A percentile compares a stretch with the other conserved stretches of the same genome.
Evolutionary conservation across 2,329 filamentous ascomycete genomes (phyloP).

Genomic region (Fusarium chuoi): DNA sequence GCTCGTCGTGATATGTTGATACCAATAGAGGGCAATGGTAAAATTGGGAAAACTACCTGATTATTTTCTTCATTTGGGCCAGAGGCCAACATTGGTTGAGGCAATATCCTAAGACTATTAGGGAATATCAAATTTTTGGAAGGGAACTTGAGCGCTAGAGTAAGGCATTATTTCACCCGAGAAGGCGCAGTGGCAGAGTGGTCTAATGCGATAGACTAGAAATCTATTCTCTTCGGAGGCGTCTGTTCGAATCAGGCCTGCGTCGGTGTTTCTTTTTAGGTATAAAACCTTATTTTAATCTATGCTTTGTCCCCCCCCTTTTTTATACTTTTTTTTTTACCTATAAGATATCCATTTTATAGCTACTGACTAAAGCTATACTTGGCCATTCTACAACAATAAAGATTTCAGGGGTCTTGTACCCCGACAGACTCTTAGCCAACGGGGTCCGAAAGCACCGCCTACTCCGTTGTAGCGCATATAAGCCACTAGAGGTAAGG

Average conservation of each 20-base stretch:
- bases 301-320: no score
- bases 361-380: not conserved
- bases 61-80: no score
- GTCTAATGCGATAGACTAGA: constrained; percentile 37
- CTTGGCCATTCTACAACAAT: not conserved
- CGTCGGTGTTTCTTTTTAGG: constrained; percentile 19
- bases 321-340: no score
- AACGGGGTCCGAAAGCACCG: constrained; percentile 6
- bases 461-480: not conserved
- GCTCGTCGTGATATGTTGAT: not conserved
- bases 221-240: constrained; percentile 35
- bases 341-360: no score
- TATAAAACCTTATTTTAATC: no score
- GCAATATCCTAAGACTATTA: not conserved
- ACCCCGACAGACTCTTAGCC: not conserved
- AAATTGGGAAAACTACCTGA: not conserved
- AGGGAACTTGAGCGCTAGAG: fast-evolving
- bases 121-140: fast-evolving
- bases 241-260: constrained; percentile 35
- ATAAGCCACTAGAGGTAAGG: not conserved
- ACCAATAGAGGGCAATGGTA: not conserved
- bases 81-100: not conserved
- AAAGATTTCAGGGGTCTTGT: constrained; percentile 5
- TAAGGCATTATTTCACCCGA: fast-evolving
- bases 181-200: constrained; percentile 34